Base-by-base conservation (phyloP, 345 rosid genomes). In the Syzygium aqueum region DNA sequence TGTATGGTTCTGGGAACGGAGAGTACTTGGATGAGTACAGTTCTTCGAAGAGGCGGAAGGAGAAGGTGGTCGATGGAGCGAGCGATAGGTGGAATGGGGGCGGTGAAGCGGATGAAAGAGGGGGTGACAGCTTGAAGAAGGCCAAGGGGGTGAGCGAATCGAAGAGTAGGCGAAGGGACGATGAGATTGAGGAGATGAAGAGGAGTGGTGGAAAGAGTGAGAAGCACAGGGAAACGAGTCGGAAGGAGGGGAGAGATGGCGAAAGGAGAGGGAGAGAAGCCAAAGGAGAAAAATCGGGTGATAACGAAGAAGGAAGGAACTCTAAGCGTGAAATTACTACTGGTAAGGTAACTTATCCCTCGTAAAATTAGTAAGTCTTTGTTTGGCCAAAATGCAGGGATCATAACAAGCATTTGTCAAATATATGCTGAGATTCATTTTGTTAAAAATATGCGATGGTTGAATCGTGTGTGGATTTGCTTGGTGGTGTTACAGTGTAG, bases 51-150 rank as follows among this genome's bases (percentile, higher is more conserved):
- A 88, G 96, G 87, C 91, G 96, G 51, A 97, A 91, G 88, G 98
- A 93, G 84, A 93, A 91, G 87, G 87, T 23, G 6, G 95, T 90
- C 30, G 96, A 93, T 13, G 91, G 94, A 19, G 95, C 84, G 85
- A 92, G 65, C 49, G 98, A 95, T 87, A 90, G 99, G 91, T 96
- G 98, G 98, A 94, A 92, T 88, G 96, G 96, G 8, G 94, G 97
- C 5, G 95, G 92, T 9, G 97, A 93, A 43, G 95, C 90, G 52
- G 77, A 90, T 85, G 92, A 85, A 30, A 59, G 90, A 16, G 77
- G 91, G 77, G 92, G 91, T 13, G 95, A 93, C 78, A 87, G 46
- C 86, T 91, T 86, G 49, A 96, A 89, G 94, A 96, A 94, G 92
- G 86, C 87, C 2, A 97, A 95, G 85, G 90, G 87, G 61, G 91